Conservation (phyloP, 345 rosid genomes). For the Clausena lansium region DNA sequence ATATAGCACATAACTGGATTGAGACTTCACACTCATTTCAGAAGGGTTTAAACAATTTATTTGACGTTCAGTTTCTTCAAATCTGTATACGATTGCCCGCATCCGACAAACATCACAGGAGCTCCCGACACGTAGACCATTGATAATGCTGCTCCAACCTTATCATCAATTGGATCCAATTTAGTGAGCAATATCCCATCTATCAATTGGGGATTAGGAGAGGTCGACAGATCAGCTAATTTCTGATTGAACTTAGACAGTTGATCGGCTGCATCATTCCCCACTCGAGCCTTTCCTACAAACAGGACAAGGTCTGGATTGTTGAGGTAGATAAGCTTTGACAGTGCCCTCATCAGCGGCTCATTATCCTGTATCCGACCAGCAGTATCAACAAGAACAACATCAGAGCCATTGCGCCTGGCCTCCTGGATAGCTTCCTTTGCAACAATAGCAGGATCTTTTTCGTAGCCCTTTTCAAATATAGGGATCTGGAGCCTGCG, state of each 20-base stretch:
- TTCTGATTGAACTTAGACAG: slow-evolving; percentile 95
- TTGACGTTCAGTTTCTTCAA: slow-evolving; percentile 90
- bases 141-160: slow-evolving; percentile 98
- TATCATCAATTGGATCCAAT: slow-evolving; percentile 93
- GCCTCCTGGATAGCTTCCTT: slow-evolving; percentile 99
- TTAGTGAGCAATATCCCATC: slow-evolving; percentile 97
- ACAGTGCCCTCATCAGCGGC: slow-evolving; percentile 97
- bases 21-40: slow-evolving; percentile 50
- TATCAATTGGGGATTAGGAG: slow-evolving; percentile 68
- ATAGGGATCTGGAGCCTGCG: slow-evolving; percentile 97
- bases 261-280: slow-evolving; percentile 97
- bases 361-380: slow-evolving; percentile 99
- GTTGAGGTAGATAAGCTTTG: slow-evolving; percentile 85
- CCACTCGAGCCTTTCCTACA: slow-evolving; percentile 98
- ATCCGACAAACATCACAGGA: slow-evolving; percentile 99
- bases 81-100: slow-evolving; percentile 96
- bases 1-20: background rate
- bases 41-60: slow-evolving; percentile 85
- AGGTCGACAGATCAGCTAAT: slow-evolving; percentile 81
- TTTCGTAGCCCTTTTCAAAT: slow-evolving; percentile 96
- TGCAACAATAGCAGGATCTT: slow-evolving; percentile 97
- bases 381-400: slow-evolving; percentile 98
- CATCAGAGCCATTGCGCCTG: slow-evolving; percentile 79
- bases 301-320: slow-evolving; percentile 89
- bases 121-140: slow-evolving; percentile 97